Conservation (phyloP, 1,139 yeast species). For the Meyerozyma elateridarum region DNA sequence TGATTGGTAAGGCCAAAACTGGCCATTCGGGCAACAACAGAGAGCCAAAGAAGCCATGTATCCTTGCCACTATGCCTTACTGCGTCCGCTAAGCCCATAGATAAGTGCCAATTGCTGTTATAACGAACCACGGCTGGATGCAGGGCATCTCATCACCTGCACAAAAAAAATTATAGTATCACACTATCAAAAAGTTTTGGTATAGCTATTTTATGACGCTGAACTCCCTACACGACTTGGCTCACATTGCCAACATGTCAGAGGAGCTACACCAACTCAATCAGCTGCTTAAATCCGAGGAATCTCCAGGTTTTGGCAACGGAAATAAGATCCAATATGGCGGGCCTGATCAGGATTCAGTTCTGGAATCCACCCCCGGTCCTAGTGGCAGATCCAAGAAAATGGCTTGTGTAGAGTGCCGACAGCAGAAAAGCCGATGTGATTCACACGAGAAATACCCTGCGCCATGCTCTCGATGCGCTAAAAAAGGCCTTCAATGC, state of each 20-base stretch:
- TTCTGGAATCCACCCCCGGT: not conserved
- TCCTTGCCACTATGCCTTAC: slow-evolving; percentile 38
- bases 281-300: slow-evolving; percentile 20
- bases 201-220: not conserved
- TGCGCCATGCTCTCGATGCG: slow-evolving; percentile 78
- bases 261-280: slow-evolving; percentile 34
- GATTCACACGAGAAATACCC: slow-evolving; percentile 80
- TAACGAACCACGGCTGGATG: no score
- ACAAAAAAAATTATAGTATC: no score
- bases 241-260: slow-evolving; percentile 44
- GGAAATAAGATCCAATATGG: slow-evolving; percentile 5
- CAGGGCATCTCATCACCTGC: slow-evolving; percentile 4
- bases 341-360: slow-evolving; percentile 5
- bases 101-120: no score
- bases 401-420: slow-evolving; percentile 92
- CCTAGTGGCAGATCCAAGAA: slow-evolving; percentile 39
- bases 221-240: slow-evolving; percentile 35
- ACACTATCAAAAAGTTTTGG: no score
- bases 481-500: slow-evolving; percentile 65
- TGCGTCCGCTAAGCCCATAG: slow-evolving; percentile 8
- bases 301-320: slow-evolving; percentile 1
- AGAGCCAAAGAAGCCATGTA: slow-evolving; percentile 60
- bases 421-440: slow-evolving; percentile 90
- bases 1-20: slow-evolving; percentile 83
- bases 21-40: slow-evolving; percentile 68